Conservation (phyloP, 345 rosid genomes). For the Aurinia saxatilis region DNA sequence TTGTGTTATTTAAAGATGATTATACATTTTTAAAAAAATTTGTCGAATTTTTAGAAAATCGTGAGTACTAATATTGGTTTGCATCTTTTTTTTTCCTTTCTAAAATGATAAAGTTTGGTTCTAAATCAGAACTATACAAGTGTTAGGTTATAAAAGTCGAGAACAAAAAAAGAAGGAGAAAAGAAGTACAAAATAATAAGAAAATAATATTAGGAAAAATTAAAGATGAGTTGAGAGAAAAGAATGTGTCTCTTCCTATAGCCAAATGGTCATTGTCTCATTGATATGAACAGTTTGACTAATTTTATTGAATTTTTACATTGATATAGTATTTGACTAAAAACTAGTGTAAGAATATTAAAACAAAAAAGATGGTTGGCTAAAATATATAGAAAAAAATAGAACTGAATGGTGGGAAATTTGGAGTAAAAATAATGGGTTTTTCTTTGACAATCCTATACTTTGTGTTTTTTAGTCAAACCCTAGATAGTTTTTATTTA, state of each 20-base stretch:
- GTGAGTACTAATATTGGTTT: background rate
- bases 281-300: conserved; percentile 12
- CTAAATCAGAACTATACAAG: conserved; percentile 3
- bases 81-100: background rate
- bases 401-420: background rate
- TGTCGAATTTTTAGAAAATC: background rate
- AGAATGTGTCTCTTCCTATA: conserved; percentile 6
- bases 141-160: conserved; percentile 15
- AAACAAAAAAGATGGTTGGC: no score
- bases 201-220: background rate
- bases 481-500: background rate
- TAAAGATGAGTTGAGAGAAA: conserved; percentile 1
- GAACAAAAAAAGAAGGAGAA: background rate
- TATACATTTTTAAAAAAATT: no score
- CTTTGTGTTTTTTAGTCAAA: conserved; percentile 8
- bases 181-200: background rate
- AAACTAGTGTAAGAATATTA: background rate
- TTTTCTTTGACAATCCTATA: background rate
- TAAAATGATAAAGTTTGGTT: background rate
- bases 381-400: no score
- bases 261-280: conserved; percentile 19
- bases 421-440: background rate
- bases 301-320: background rate
- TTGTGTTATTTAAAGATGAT: background rate
- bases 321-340: background rate